A percentile compares a stretch with the other conserved stretches of the same genome.
Conservation (phyloP, 352 stramenopile species). For the Phytophthora meadii region DNA sequence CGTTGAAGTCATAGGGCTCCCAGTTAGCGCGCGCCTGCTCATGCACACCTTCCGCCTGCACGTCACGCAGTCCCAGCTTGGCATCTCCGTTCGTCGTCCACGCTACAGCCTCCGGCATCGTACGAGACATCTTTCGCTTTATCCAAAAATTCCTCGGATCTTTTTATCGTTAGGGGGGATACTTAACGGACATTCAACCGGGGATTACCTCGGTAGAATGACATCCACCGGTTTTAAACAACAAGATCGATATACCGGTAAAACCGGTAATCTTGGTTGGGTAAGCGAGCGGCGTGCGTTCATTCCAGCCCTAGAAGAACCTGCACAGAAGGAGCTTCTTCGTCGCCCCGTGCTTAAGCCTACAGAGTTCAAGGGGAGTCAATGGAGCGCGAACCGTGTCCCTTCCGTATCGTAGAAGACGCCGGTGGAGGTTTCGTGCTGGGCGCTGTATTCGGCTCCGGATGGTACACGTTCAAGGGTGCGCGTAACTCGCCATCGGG, state of each 20-base stretch:
- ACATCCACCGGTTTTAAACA: background rate
- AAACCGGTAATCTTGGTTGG: constrained; percentile 4
- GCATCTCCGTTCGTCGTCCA: constrained; percentile 73
- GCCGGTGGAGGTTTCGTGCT: constrained; percentile 98
- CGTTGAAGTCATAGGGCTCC: constrained; percentile 90
- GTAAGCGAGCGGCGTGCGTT: too few relatives aligned
- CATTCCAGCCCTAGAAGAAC: constrained; percentile 6
- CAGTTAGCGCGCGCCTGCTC: constrained; percentile 63
- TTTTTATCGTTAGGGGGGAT: constrained; percentile 11
- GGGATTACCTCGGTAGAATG: constrained; percentile 1
- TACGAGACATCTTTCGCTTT: constrained; percentile 26
- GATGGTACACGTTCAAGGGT: constrained; percentile 98
- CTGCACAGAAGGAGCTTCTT: background rate
- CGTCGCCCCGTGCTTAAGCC: background rate
- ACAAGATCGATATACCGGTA: background rate
- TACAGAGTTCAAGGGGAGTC: background rate
- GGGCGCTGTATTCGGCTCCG: constrained; percentile 94
- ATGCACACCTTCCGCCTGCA: constrained; percentile 37
- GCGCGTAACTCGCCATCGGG: constrained; percentile 93
- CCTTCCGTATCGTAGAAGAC: constrained; percentile 99
- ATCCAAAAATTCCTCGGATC: constrained; percentile 7
- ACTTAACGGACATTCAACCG: background rate
- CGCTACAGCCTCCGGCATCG: constrained; percentile 60
- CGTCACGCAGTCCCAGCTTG: constrained; percentile 45
- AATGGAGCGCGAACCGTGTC: constrained; percentile 96